Percentiles rank a stretch among this genome's conserved stretches.
Evolutionary conservation across 257 asterid genomes (phyloP).

Genomic region (Cynanchum wilfordii): DNA sequence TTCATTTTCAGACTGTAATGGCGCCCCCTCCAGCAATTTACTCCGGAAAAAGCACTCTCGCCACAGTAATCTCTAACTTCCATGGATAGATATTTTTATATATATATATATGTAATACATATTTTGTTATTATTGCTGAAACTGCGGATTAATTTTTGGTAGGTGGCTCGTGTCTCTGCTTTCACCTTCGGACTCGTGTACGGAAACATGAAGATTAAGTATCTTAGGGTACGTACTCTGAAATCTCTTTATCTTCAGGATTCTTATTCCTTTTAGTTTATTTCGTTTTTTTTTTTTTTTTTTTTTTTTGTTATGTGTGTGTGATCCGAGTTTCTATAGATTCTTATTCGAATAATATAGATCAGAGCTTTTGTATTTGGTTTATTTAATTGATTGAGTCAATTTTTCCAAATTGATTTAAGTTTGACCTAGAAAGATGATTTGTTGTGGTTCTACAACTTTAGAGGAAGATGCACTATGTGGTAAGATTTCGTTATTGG

Average conservation of each 20-base stretch:
- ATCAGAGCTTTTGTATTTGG: neutral
- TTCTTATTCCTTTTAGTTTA: neutral
- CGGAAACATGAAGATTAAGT: conserved; percentile 43
- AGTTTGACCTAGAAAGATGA: neutral
- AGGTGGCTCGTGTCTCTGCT: conserved; percentile 47
- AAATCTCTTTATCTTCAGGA: neutral
- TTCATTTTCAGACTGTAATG: conserved; percentile 21
- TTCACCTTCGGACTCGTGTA: conserved; percentile 37
- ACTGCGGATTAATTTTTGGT: conserved; percentile 1
- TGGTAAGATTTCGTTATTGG: neutral
- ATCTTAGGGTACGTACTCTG: conserved; percentile 31
- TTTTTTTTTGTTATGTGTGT: too few relatives aligned
- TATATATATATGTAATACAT: neutral
- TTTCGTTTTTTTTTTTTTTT: too few relatives aligned
- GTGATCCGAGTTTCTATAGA: neutral
- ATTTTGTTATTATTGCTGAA: neutral
- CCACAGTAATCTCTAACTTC: conserved; percentile 26
- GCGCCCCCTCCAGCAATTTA: conserved; percentile 41
- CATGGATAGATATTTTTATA: neutral
- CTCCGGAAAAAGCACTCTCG: conserved; percentile 50
- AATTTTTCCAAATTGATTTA: neutral
- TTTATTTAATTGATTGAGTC: neutral
- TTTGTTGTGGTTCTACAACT: neutral
- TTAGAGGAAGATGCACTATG: neutral
- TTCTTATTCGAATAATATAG: neutral